Conservation (phyloP, 2,329 filamentous ascomycete species). For the Lachnellula cervina region DNA sequence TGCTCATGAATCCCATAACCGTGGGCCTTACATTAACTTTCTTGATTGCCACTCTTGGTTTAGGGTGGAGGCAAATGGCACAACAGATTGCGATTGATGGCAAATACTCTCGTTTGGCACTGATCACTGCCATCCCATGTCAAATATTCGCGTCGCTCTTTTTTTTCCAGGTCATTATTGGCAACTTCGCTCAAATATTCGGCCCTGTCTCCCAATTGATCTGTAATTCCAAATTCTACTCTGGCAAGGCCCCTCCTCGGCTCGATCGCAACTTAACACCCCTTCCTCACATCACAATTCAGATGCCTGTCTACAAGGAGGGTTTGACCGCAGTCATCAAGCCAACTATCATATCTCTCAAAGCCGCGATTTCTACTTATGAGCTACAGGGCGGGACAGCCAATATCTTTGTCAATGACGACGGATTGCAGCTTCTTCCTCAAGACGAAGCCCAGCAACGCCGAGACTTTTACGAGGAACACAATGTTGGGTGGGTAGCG, state of each 20-base stretch:
- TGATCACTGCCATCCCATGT: constrained; percentile 47
- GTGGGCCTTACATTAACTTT: constrained; percentile 49
- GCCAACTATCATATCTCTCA: constrained; percentile 51
- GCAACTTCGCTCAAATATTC: constrained; percentile 45
- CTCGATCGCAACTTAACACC: constrained; percentile 36
- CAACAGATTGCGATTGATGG: constrained; percentile 50
- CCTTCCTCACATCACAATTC: constrained; percentile 45
- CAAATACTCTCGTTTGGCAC: constrained; percentile 48
- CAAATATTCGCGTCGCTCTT: constrained; percentile 52
- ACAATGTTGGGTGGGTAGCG: constrained; percentile 53
- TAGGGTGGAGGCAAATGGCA: constrained; percentile 51
- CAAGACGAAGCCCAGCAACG: constrained; percentile 44
- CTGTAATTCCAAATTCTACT: constrained; percentile 40
- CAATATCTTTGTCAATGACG: constrained; percentile 65
- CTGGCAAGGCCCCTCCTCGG: constrained; percentile 33
- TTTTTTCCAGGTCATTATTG: constrained; percentile 48
- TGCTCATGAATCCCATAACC: constrained; percentile 51
- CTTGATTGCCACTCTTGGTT: constrained; percentile 47
- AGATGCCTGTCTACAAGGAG: constrained; percentile 49
- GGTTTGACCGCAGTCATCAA: constrained; percentile 45
- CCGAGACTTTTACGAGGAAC: constrained; percentile 52
- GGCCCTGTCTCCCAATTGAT: constrained; percentile 44
- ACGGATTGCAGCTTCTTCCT: constrained; percentile 59
- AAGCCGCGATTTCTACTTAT: constrained; percentile 54
- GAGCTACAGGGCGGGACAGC: constrained; percentile 60